A percentile compares a stretch with the other conserved stretches of the same genome.
These are phyloP conservation scores for Tylopilus sp. DNA, from an alignment of 768 basidiomycete genomes.

Conservation along the genomic window DNA sequence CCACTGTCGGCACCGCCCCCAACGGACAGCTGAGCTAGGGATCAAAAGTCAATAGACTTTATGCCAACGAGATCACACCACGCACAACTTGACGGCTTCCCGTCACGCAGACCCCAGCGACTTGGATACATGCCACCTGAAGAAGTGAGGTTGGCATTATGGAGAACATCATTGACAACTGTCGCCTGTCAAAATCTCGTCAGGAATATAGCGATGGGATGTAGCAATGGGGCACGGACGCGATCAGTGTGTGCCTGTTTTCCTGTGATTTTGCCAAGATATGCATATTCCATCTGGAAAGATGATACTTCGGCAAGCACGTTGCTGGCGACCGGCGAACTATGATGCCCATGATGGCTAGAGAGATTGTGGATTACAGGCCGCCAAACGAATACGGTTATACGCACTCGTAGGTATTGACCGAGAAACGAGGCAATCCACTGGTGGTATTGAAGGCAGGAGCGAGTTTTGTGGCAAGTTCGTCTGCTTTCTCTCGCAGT, in stretches of 20 bases:
- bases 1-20: slow-evolving; percentile 70
- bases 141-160: slow-evolving; percentile 39
- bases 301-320: slow-evolving; percentile 79
- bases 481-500: slow-evolving; percentile 68
- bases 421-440: slow-evolving; percentile 67
- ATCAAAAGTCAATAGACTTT: background rate
- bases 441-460: slow-evolving; percentile 67
- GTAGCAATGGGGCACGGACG: slow-evolving; percentile 33
- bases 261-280: slow-evolving; percentile 75
- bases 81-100: slow-evolving; percentile 46
- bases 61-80: slow-evolving; percentile 6
- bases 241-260: slow-evolving; percentile 58
- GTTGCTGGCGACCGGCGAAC: slow-evolving; percentile 32
- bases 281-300: slow-evolving; percentile 81
- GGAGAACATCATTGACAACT: slow-evolving; percentile 46
- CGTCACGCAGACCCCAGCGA: slow-evolving; percentile 50
- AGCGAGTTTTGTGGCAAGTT: slow-evolving; percentile 70
- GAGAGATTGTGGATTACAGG: background rate
- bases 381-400: background rate
- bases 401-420: slow-evolving; percentile 61
- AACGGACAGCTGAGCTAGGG: slow-evolving; percentile 46
- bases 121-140: slow-evolving; percentile 66
- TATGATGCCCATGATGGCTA: background rate
- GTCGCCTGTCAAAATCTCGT: slow-evolving; percentile 37
- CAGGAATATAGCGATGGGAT: background rate